Conservation (phyloP, 2,329 filamentous ascomycete genomes). For the Colletotrichum lini region DNA sequence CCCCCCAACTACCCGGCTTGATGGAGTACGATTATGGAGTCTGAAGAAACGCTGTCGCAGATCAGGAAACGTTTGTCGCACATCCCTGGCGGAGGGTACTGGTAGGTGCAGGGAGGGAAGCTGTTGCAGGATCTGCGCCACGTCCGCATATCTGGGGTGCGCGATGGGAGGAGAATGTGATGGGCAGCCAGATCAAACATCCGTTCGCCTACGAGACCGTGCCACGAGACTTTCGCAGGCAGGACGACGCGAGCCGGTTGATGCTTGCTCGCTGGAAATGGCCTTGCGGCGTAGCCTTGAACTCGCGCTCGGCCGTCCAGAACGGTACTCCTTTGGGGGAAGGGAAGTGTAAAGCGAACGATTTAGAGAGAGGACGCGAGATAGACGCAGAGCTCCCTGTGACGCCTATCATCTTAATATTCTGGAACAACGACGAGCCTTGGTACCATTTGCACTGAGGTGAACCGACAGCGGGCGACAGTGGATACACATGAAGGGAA, state of each 20-base stretch:
- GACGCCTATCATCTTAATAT: slow-evolving; percentile 39
- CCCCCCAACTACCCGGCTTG: background rate
- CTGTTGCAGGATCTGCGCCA: slow-evolving; percentile 41
- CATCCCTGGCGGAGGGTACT: slow-evolving; percentile 10
- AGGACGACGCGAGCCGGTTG: slow-evolving; percentile 11
- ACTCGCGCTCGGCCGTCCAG: slow-evolving; percentile 30
- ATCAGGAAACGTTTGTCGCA: slow-evolving; percentile 38
- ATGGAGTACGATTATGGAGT: background rate
- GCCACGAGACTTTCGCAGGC: slow-evolving; percentile 6
- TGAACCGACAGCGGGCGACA: slow-evolving; percentile 21
- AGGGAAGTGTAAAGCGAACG: background rate
- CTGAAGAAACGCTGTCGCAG: slow-evolving; percentile 34
- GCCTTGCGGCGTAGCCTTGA: slow-evolving; percentile 1
- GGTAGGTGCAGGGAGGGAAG: background rate
- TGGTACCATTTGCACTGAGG: slow-evolving; percentile 25
- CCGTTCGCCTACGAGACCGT: slow-evolving; percentile 8
- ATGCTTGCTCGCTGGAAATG: background rate
- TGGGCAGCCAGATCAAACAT: slow-evolving; percentile 25
- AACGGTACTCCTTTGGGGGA: slow-evolving; percentile 23
- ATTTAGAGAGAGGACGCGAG: background rate
- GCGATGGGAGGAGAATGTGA: background rate
- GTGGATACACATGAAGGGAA: slow-evolving; percentile 22
- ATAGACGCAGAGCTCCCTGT: slow-evolving; percentile 24
- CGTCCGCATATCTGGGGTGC: slow-evolving; percentile 4
- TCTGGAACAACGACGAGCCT: slow-evolving; percentile 27